Conservation (phyloP, 2,329 filamentous ascomycete genomes). For the Whalleya microplaca region DNA sequence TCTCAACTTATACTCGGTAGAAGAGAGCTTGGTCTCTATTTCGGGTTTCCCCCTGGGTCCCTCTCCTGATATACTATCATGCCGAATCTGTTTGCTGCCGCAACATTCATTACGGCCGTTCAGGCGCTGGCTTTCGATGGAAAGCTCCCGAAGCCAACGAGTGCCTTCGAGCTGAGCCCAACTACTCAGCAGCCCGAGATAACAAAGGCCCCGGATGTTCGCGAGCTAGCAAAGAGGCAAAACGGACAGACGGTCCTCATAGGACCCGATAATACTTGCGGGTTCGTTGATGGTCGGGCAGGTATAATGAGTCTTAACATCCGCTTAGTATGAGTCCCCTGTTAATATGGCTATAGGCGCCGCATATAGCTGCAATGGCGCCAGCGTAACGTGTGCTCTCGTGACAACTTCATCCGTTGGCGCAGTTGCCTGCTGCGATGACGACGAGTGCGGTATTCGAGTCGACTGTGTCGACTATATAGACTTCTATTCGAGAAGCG, state of each 20-base stretch:
- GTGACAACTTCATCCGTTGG: constrained; percentile 41
- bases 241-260: constrained; percentile 44
- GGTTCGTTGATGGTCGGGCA: constrained; percentile 48
- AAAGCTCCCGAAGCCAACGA: constrained; percentile 40
- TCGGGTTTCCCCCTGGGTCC: neutral
- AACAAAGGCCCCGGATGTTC: constrained; percentile 43
- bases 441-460: constrained; percentile 40
- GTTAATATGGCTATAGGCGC: constrained; percentile 36
- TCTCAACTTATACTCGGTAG: constrained; percentile 5
- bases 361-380: constrained; percentile 43
- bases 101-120: constrained; percentile 39
- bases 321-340: neutral
- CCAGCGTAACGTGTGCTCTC: constrained; percentile 44
- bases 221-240: constrained; percentile 40
- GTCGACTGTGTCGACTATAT: constrained; percentile 45
- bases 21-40: constrained; percentile 7
- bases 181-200: constrained; percentile 46
- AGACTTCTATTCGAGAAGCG: constrained; percentile 39
- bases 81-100: constrained; percentile 32
- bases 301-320: constrained; percentile 32
- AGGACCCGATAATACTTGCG: constrained; percentile 55
- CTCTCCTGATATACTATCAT: constrained; percentile 20
- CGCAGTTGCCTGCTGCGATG: constrained; percentile 48
- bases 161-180: constrained; percentile 35
- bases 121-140: constrained; percentile 41